Evolutionary conservation across 2,329 filamentous ascomycete genomes (phyloP).

Genomic region (Penicillium olsonii): DNA sequence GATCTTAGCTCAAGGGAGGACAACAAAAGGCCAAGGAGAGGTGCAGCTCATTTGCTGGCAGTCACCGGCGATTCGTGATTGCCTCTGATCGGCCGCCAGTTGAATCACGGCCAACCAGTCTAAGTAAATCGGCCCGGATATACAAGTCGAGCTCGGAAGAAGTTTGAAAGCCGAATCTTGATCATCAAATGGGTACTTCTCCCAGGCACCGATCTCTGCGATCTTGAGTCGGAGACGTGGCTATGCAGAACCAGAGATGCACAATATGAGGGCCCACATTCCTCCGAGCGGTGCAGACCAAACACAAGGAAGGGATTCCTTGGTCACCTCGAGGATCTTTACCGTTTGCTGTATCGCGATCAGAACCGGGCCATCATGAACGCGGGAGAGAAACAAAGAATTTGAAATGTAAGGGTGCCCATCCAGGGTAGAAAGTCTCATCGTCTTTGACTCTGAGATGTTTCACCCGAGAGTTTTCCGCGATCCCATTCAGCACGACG

Average conservation of each 20-base stretch:
- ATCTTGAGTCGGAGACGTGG: background rate
- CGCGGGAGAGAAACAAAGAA: background rate
- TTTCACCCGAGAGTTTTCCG: conserved; percentile 5
- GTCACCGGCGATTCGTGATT: background rate
- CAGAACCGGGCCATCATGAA: background rate
- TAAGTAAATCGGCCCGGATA: background rate
- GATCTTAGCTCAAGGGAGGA: background rate
- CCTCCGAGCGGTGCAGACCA: conserved; percentile 1
- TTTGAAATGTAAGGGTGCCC: conserved; percentile 11
- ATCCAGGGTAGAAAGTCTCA: background rate
- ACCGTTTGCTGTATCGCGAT: conserved; percentile 3
- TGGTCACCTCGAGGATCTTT: background rate
- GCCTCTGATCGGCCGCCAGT: background rate
- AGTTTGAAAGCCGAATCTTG: background rate
- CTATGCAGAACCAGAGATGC: background rate
- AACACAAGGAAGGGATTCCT: background rate
- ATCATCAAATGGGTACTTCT: background rate
- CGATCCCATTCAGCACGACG: background rate
- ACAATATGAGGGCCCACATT: conserved; percentile 11
- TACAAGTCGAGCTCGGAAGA: background rate
- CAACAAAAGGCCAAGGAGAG: background rate
- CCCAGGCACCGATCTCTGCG: background rate
- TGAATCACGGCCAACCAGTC: background rate
- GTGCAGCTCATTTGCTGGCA: background rate
- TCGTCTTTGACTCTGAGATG: background rate